Percentiles rank a stretch among this genome's conserved stretches.
Conservation (phyloP, 2,329 filamentous ascomycete genomes). For the Ophiostoma ulmi region DNA sequence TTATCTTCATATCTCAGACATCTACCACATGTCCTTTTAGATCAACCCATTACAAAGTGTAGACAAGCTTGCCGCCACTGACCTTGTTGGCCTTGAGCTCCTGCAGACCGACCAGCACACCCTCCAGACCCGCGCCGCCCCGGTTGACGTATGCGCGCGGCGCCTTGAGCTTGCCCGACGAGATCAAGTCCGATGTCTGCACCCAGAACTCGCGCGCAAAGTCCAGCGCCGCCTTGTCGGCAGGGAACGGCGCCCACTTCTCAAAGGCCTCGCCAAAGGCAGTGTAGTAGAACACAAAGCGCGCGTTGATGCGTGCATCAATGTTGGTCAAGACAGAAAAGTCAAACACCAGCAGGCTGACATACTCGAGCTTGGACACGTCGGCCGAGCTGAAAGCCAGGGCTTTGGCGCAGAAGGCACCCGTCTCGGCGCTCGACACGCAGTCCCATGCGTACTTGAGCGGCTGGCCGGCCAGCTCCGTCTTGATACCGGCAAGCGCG, state of each 20-base stretch:
- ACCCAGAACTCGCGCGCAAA: constrained; percentile 37
- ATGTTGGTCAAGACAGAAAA: constrained; percentile 42
- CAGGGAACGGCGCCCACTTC: constrained; percentile 24
- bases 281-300: constrained; percentile 34
- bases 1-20: neutral
- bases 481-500: constrained; percentile 27
- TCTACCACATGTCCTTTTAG: neutral
- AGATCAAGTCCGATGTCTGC: constrained; percentile 33
- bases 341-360: constrained; percentile 22
- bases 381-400: constrained; percentile 18
- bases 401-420: constrained; percentile 32
- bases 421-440: constrained; percentile 31
- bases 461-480: constrained; percentile 29
- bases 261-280: constrained; percentile 34
- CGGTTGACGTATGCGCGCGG: constrained; percentile 31
- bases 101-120: constrained; percentile 33
- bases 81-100: constrained; percentile 34
- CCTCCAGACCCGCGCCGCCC: constrained; percentile 33
- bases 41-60: constrained; percentile 26
- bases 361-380: constrained; percentile 21
- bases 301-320: constrained; percentile 33
- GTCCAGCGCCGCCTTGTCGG: constrained; percentile 30
- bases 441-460: constrained; percentile 38
- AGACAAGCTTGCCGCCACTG: constrained; percentile 40
- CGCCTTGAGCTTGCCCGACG: constrained; percentile 35